Conservation (phyloP, 192 early-diverging fungal genomes). For the Irineochytrium annulatum region DNA sequence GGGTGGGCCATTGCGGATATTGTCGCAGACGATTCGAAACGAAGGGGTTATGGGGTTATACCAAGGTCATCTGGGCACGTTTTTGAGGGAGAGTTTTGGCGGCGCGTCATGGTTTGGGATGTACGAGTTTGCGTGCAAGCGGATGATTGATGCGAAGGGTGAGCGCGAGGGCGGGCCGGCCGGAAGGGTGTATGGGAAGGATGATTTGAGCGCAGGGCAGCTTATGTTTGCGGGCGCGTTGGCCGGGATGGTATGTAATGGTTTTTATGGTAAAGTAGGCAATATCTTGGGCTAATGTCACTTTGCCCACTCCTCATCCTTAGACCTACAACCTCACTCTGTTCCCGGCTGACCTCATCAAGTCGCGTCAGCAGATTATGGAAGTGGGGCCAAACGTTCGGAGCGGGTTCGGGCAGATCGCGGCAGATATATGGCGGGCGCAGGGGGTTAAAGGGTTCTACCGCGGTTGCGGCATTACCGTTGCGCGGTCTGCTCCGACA, state of each 20-base stretch:
- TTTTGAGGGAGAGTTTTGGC: conserved; percentile 86
- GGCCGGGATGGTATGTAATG: conserved; percentile 88
- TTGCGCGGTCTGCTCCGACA: conserved; percentile 83
- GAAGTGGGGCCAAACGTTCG: conserved; percentile 9
- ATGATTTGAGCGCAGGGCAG: conserved; percentile 65
- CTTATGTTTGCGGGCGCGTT: conserved; percentile 85
- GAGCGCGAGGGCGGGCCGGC: no score
- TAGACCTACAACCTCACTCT: conserved; percentile 45
- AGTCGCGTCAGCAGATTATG: conserved; percentile 85
- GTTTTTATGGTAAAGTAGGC: conserved; percentile 16
- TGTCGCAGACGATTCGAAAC: conserved; percentile 44
- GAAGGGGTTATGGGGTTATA: conserved; percentile 71
- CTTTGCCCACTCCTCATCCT: background rate
- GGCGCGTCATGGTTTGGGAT: conserved; percentile 95
- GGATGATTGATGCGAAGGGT: conserved; percentile 39
- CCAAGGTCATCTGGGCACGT: conserved; percentile 74
- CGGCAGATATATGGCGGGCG: conserved; percentile 62
- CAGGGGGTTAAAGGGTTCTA: conserved; percentile 86
- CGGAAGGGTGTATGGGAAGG: conserved; percentile 47
- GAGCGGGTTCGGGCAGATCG: conserved; percentile 60
- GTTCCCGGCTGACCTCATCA: conserved; percentile 93
- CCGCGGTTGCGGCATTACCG: conserved; percentile 89
- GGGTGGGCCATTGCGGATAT: conserved; percentile 60
- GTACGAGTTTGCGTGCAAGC: conserved; percentile 73
- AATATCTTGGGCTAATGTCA: conserved; percentile 3